Base-by-base conservation (phyloP, 1,284 basidiomycete genomes). In the Leucoagaricus sp. region DNA sequence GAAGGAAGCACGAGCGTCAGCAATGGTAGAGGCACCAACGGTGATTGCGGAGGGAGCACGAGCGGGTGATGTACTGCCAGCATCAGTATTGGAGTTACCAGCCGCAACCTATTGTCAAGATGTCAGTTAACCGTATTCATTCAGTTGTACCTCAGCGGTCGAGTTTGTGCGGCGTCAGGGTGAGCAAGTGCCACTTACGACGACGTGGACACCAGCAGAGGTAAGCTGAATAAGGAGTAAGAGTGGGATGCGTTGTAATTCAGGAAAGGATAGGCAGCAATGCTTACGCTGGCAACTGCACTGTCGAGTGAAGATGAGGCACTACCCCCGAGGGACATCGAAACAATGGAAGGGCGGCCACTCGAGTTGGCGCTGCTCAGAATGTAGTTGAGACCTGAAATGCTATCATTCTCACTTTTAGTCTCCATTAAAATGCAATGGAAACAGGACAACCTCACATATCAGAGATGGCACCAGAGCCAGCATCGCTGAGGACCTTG, bases 1-100 rank as follows among this genome's bases (percentile, higher is more conserved):
- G 78, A 91, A 91, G 77, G 88, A 89, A 26, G 91, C 89, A 53
- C 86, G 81, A 64, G 84, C 81, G 69, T 94, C 90, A 54, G 71
- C 75, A 57, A 89, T 77, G 42, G 83, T 86, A 17, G 83, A 84
- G 9, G 88, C 88, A 57, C 89, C 91, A 61, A 93, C 88, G 29
- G 90, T 92, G 65, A 91, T 78, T 53, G 88, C 88, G 60, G 79
- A 76, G 66, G 79, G 73, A 38, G 85, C 80, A 29, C 80, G 77
- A 44, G 89, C 89, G 45, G 88, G 89, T 13, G 88, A 91, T 71
- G 83, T 86, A 67, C 76, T 76, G 77, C 84, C 86, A 1, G 84
- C 84, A 60, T 86, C 81, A 59, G 75, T 73, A 67, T 77, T 76
- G 66, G 78, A 68, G 68, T 82, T 76, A 64, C 76, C 74, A 62